Evolutionary conservation across 192 early-diverging fungal species (phyloP), one percentile per base, ranked within the genome.

Genomic region (Mortierella hygrophila): DNA sequence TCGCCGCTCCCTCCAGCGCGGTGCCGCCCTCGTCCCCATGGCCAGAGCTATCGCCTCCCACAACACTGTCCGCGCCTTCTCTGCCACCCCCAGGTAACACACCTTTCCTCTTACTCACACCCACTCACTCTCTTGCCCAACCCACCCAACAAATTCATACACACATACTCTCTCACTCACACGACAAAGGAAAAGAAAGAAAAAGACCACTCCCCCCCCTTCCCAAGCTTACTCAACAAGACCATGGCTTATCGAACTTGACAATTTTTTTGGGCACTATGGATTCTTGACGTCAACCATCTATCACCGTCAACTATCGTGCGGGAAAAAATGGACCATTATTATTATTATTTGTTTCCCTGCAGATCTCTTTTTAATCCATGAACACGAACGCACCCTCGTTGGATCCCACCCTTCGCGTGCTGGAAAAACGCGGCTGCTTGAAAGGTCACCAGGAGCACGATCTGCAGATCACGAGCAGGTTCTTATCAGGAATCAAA

Each of bases 21-120:
- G 75, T 46, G 84, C 84, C 49, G 76, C 84, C 60, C 79, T 86
- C 41, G 75, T 81, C 6, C 84, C 84, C 49, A 70, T 81, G 63
- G 46, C 84, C 71, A 80, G 79, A 32, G 65, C 79, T 75, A 76
- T 77, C 46, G 79, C 74, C 72, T 82, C 88, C 49, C 76, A 74
- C 46, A 80, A 77, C 75, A 70, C 84, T 57, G 82, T 70, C 68
- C 91, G 91, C 72, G 42, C 89, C 42, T 88, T 89, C 88, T 86
- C 89, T 65, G 49, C 82, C 52, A 78, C 87, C 23, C 68, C 86
- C 75, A 89, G 88, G 82, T 78, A 63, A 47, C 52, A 23, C 52
- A 20, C 18, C 52, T 41, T 52, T 10, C 11, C 26, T 71, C 37
- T 52, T 18, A 35, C 29, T 35, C 57, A 41, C n/a, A 35, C 35